A percentile compares a stretch with the other conserved stretches of the same genome.
phyloP scores from a whole-genome alignment of 768 basidiomycete genomes.

The Dendrothele bispora region DNA sequence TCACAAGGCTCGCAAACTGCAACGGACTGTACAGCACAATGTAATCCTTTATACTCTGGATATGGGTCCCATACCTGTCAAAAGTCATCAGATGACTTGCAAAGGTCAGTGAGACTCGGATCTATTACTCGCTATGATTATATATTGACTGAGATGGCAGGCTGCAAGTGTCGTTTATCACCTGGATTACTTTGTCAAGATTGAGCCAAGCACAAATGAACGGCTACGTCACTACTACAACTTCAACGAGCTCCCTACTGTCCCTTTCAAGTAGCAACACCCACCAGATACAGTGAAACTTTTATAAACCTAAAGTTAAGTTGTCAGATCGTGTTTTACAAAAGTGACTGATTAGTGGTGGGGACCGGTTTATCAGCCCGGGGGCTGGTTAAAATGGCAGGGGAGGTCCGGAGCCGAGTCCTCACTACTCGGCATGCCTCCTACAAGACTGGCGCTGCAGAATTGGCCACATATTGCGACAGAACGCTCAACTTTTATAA shows the following conservation, averaged over 20 bases:
- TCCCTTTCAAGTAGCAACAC: not conserved
- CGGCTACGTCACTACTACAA: not conserved
- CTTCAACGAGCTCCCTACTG: not conserved
- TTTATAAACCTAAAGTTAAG: no score
- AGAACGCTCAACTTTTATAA: no score
- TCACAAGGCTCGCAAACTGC: not conserved
- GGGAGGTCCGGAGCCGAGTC: no score
- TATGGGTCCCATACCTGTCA: not conserved
- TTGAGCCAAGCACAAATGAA: not conserved
- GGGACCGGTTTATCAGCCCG: no score
- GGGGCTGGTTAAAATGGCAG: no score
- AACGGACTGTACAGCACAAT: not conserved
- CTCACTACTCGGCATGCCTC: no score
- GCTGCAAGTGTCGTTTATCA: not conserved
- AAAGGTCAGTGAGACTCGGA: not conserved
- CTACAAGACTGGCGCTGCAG: no score
- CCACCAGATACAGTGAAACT: no score
- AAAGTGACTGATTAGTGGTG: no score
- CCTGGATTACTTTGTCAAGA: not conserved
- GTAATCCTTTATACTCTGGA: not conserved
- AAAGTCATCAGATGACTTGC: not conserved
- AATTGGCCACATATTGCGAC: no score
- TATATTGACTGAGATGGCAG: not conserved
- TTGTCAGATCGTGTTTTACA: no score
- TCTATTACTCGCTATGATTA: not conserved